Evolutionary conservation across 2,329 filamentous ascomycete genomes (phyloP).

Genomic region (Sclerotiophoma versabilis): DNA sequence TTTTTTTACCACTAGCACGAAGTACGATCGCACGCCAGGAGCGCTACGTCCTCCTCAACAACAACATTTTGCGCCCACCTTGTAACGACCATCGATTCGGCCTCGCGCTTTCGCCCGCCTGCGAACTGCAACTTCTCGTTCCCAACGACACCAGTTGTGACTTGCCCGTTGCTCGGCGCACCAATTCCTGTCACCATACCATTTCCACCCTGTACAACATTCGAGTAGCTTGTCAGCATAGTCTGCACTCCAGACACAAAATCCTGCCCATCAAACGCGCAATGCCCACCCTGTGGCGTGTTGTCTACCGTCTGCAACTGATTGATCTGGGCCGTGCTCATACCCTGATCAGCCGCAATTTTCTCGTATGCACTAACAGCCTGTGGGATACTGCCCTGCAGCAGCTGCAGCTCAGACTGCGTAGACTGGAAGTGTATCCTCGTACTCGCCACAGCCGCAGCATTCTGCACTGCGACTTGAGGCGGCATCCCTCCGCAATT

Average conservation of each 20-base stretch:
- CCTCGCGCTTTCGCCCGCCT: conserved; percentile 34
- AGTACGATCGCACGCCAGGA: conserved; percentile 34
- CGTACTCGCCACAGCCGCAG: conserved; percentile 53
- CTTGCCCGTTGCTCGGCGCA: conserved; percentile 51
- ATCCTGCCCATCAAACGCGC: conserved; percentile 62
- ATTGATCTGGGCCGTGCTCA: conserved; percentile 56
- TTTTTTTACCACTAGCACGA: conserved; percentile 25
- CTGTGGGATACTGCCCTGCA: conserved; percentile 61
- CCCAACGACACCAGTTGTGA: conserved; percentile 58
- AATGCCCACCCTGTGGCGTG: conserved; percentile 63
- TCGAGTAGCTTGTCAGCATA: conserved; percentile 61
- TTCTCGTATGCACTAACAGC: conserved; percentile 61
- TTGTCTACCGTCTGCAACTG: conserved; percentile 65
- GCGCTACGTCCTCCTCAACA: conserved; percentile 28
- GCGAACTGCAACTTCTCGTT: conserved; percentile 57
- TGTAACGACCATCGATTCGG: conserved; percentile 38
- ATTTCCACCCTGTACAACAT: conserved; percentile 61
- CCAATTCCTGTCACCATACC: conserved; percentile 59
- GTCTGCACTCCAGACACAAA: conserved; percentile 66
- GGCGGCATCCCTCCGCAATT: conserved; percentile 64
- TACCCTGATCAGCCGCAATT: conserved; percentile 53
- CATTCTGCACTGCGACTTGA: conserved; percentile 59
- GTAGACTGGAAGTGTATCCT: conserved; percentile 66
- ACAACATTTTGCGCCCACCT: conserved; percentile 39
- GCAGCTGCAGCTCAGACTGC: conserved; percentile 57